Conservation (phyloP, 768 basidiomycete genomes). For the Mrakia frigida region DNA sequence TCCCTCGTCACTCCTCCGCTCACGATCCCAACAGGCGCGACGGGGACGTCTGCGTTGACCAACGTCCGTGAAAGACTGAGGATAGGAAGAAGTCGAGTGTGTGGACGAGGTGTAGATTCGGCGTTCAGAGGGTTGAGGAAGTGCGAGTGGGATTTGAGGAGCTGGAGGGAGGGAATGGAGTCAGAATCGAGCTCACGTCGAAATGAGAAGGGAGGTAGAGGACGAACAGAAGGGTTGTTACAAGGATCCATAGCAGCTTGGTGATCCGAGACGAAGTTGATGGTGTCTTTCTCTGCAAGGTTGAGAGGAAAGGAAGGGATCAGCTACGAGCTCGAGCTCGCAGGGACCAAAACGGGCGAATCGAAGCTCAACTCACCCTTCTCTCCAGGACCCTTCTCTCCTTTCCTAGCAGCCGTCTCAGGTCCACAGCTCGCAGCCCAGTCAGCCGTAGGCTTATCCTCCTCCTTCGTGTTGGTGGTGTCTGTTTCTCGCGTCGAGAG, state of each 20-base stretch:
- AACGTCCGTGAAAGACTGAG: conserved; percentile 43
- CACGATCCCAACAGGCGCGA: conserved; percentile 44
- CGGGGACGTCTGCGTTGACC: conserved; percentile 44
- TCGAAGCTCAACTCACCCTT: background rate
- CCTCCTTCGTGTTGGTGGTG: conserved; percentile 40
- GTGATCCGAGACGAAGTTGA: conserved; percentile 42
- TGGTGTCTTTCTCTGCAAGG: conserved; percentile 32
- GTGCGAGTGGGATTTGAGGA: conserved; percentile 44
- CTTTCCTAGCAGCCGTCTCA: conserved; percentile 40
- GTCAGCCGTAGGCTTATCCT: conserved; percentile 39
- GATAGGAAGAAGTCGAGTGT: conserved; percentile 44
- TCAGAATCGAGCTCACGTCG: background rate
- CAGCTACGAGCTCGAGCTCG: conserved; percentile 27
- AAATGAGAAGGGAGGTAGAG: background rate
- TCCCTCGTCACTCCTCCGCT: conserved; percentile 37
- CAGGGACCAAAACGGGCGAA: background rate
- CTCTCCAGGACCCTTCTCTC: background rate
- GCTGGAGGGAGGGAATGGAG: conserved; percentile 28
- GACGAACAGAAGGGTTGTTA: conserved; percentile 41
- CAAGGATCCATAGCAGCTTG: conserved; percentile 44
- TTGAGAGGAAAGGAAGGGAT: conserved; percentile 28
- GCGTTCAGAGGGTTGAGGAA: conserved; percentile 40
- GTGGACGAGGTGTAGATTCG: conserved; percentile 43
- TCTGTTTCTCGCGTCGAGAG: conserved; percentile 30
- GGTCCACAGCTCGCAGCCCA: conserved; percentile 43